Evolutionary conservation across 75 land plant genomes (phyloP).

Genomic region (Ceratopteris richardii): DNA sequence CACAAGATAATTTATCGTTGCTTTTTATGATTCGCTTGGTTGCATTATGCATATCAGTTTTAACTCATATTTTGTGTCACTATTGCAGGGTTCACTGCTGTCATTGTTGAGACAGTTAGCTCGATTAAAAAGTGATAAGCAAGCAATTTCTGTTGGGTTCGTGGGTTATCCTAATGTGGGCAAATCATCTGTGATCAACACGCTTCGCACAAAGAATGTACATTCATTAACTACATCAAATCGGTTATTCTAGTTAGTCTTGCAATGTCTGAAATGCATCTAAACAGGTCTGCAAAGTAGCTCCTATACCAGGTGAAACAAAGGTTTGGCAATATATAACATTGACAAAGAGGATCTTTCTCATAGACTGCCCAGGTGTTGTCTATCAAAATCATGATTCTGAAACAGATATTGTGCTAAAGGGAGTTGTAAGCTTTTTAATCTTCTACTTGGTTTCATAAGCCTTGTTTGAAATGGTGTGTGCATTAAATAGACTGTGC

Average conservation of each 20-base stretch:
- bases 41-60: too few relatives aligned
- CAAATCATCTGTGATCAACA: slow-evolving; percentile 96
- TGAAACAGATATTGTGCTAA: slow-evolving; percentile 92
- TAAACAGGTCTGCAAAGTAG: slow-evolving; percentile 91
- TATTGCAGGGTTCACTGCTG: slow-evolving; percentile 92
- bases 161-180: slow-evolving; percentile 93
- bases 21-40: too few relatives aligned
- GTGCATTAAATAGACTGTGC: background rate
- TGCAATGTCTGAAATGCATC: too few relatives aligned
- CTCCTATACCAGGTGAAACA: slow-evolving; percentile 98
- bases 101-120: slow-evolving; percentile 88
- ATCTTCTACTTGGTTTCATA: background rate
- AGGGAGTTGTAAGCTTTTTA: slow-evolving; percentile 76
- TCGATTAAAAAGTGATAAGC: slow-evolving; percentile 88
- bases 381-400: slow-evolving; percentile 80
- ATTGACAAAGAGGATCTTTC: slow-evolving; percentile 85
- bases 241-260: background rate
- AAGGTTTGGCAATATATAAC: slow-evolving; percentile 99
- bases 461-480: background rate
- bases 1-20: too few relatives aligned
- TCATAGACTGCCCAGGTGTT: slow-evolving; percentile 98
- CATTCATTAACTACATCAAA: slow-evolving; percentile 4
- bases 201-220: slow-evolving; percentile 86
- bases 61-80: too few relatives aligned
- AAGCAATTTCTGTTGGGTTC: slow-evolving; percentile 97